These are phyloP conservation scores for Euphorbia tirucalli DNA, from an alignment of 345 rosid species.

Conservation along the genomic window DNA sequence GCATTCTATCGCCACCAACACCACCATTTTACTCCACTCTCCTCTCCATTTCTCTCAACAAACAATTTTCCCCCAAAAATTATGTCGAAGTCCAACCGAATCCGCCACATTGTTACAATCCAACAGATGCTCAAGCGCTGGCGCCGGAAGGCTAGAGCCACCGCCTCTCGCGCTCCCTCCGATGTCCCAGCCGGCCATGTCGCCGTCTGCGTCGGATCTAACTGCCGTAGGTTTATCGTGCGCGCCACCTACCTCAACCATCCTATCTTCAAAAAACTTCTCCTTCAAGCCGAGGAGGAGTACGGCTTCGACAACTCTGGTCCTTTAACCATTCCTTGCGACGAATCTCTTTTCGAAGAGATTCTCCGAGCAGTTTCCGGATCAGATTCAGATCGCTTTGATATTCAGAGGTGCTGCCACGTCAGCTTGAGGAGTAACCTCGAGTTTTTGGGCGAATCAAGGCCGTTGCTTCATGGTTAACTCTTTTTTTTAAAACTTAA, in stretches of 20 bases:
- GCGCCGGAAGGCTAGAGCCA: conserved; percentile 61
- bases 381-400: conserved; percentile 38
- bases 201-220: conserved; percentile 66
- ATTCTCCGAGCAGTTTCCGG: conserved; percentile 44
- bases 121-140: conserved; percentile 75
- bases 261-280: conserved; percentile 64
- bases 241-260: conserved; percentile 80
- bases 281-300: conserved; percentile 77
- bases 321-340: conserved; percentile 76
- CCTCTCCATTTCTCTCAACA: no score
- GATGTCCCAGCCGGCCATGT: conserved; percentile 87
- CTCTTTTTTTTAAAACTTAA: no score
- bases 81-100: conserved; percentile 53
- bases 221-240: conserved; percentile 55
- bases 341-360: conserved; percentile 77
- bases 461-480: conserved; percentile 59
- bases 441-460: conserved; percentile 41
- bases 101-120: conserved; percentile 69
- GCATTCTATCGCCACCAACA: background rate
- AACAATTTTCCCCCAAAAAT: conserved; percentile 17
- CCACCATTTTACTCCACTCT: no score
- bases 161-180: conserved; percentile 40
- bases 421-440: conserved; percentile 32
- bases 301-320: conserved; percentile 73
- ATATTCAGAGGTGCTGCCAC: conserved; percentile 56